Conservation (phyloP, 805 yeast genomes). For the Yamadazyma akitaensis region DNA sequence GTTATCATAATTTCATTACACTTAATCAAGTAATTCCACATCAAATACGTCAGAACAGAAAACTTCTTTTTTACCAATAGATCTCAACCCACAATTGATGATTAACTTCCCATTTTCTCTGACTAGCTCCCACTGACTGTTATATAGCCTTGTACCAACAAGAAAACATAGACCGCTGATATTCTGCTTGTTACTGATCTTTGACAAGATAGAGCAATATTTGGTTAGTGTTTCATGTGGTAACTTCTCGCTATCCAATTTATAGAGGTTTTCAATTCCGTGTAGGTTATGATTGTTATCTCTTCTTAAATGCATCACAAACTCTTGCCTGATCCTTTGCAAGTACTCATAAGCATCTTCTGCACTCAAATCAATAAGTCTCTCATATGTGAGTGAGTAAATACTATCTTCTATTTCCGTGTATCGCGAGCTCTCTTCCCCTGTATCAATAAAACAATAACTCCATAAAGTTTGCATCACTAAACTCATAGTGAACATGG, state of each 20-base stretch:
- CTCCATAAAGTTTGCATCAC: constrained; percentile 42
- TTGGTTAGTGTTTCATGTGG: constrained; percentile 30
- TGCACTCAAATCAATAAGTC: constrained; percentile 25
- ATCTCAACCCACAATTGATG: constrained; percentile 39
- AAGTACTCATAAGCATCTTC: constrained; percentile 40
- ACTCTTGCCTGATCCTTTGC: constrained; percentile 32
- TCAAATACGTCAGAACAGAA: constrained; percentile 36
- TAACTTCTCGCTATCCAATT: constrained; percentile 9
- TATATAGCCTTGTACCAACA: constrained; percentile 33
- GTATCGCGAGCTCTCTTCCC: constrained; percentile 16
- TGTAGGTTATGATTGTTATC: constrained; percentile 23
- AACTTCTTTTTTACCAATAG: constrained; percentile 35
- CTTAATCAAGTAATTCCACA: constrained; percentile 14
- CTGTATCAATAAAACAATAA: constrained; percentile 31
- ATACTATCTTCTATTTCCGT: constrained; percentile 17
- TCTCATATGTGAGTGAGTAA: constrained; percentile 18
- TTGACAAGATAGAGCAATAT: constrained; percentile 32
- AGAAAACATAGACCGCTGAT: constrained; percentile 42
- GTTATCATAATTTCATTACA: constrained; percentile 1
- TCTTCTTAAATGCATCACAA: constrained; percentile 23
- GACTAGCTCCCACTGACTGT: constrained; percentile 41
- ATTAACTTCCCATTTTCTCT: constrained; percentile 42
- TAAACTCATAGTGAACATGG: constrained; percentile 34
- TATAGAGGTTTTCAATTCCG: constrained; percentile 18
- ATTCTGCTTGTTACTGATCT: constrained; percentile 33